These are phyloP conservation scores for Protea cynaroides DNA, from an alignment of 164 flowering plant genomes.

Conservation along the genomic window DNA sequence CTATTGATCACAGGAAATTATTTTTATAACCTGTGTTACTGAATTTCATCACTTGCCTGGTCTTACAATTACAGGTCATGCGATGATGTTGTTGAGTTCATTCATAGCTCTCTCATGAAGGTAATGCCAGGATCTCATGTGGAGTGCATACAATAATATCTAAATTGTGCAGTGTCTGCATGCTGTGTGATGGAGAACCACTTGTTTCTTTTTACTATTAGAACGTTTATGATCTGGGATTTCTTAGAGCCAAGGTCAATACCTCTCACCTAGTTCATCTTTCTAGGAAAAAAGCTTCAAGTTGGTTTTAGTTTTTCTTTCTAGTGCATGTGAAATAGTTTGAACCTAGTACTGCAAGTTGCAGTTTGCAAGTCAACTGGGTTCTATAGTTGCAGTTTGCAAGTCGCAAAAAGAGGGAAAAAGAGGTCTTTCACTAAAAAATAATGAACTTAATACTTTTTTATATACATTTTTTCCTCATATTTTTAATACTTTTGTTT, in stretches of 20 bases:
- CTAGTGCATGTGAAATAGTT: background rate
- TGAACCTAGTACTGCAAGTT: background rate
- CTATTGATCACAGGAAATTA: background rate
- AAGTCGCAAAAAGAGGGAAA: background rate
- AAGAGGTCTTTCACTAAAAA: background rate
- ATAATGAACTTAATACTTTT: too few species aligned
- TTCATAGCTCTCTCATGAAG: constrained; percentile 81
- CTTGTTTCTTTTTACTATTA: background rate
- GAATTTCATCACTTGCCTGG: constrained; percentile 3
- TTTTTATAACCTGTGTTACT: constrained; percentile 1
- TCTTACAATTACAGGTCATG: constrained; percentile 61
- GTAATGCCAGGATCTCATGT: constrained; percentile 24
- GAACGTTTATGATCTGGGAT: too few species aligned
- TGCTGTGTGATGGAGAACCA: background rate
- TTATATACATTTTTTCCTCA: background rate
- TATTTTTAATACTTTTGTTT: background rate
- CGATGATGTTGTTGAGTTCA: constrained; percentile 91
- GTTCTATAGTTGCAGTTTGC: background rate
- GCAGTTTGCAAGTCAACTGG: background rate
- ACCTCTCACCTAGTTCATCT: too few species aligned
- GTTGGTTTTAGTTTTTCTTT: background rate
- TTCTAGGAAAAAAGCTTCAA: too few species aligned
- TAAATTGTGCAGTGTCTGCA: background rate
- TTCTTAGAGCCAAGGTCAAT: too few species aligned
- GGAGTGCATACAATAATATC: too few species aligned